Evolutionary conservation across 2,329 filamentous ascomycete species (phyloP), one percentile per base, ranked within the genome.

Genomic region (Escovopsis sp.): DNA sequence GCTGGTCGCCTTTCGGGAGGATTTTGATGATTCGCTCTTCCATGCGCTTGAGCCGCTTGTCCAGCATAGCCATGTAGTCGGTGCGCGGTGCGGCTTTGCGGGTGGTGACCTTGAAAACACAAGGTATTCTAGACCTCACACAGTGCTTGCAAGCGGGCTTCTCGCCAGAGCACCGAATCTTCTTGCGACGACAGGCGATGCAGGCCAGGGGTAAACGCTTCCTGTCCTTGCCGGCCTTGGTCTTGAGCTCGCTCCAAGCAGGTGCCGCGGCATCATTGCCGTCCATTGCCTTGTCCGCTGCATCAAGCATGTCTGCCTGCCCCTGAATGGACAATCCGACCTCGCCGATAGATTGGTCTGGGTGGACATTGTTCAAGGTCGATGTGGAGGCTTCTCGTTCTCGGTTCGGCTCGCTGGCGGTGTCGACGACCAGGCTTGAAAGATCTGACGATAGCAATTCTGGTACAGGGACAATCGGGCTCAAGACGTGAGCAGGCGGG

Each of bases 41-140:
- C 91, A 96, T 96, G 43, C 89, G 74, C 67, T 94, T 95, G 50
- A 96, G 62, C 41, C 91, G 76, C 63, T 94, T 95, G 63, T 96
- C 91, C 52, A 96, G 66, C 87, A 96, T 96, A 35, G 88, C 87
- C 91, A 96, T 96, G 61, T 96, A 96, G 61, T 96, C 91, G 14
- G 91, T 96, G 40, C 91, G 74, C 3, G 91, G 91, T 4, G 88
- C 87, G 1, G 89, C 87, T 60, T 96, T 96, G 45, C 91, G 74
- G 4, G 88, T 87, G 0, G 88, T 96, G 45, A 94, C 86, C 57
- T 96, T 96, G 71, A 96, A 98, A 5, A 96, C 88, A 58, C 91
- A 98, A 2, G 89, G 89, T 51, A 94, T 93, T 35, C 89, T 77
- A 40, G 89, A 94, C 43, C 88, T 77, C 45, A 93, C 70, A 57